A percentile compares a stretch with the other conserved stretches of the same genome.
Conservation (phyloP, 2,329 filamentous ascomycete species). For the Trichoderma endophyticum region DNA sequence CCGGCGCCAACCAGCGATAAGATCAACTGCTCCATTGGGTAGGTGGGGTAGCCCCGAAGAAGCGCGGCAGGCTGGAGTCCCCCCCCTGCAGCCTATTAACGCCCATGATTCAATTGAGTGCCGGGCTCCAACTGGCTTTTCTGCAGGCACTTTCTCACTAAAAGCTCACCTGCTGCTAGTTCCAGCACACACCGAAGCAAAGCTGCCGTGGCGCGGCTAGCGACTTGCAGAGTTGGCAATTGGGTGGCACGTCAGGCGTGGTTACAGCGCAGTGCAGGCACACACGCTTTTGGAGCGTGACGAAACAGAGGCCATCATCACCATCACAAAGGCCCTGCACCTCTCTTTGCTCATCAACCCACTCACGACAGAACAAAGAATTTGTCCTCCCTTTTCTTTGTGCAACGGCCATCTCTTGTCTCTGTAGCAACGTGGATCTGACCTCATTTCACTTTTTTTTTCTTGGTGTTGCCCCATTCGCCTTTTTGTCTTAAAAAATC, state of each 20-base stretch:
- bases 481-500: not conserved
- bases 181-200: conserved; percentile 5
- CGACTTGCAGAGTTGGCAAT: not conserved
- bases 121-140: not conserved
- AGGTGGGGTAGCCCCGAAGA: conserved; percentile 14
- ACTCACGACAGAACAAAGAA: not conserved
- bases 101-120: not conserved
- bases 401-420: not conserved
- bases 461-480: not conserved
- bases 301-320: not conserved
- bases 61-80: not conserved
- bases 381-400: not conserved
- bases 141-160: conserved; percentile 15
- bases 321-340: not conserved
- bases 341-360: not conserved
- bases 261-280: not conserved
- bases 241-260: not conserved
- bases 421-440: conserved; percentile 14
- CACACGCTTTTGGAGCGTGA: not conserved
- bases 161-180: conserved; percentile 3
- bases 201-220: not conserved
- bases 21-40: conserved; percentile 15
- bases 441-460: conserved; percentile 1
- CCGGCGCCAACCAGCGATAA: conserved; percentile 11
- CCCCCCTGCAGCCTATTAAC: conserved; percentile 14